These are phyloP conservation scores for Trichoderma reesei DNA, from an alignment of 495 filamentous ascomycete species.

Conservation along the genomic window DNA sequence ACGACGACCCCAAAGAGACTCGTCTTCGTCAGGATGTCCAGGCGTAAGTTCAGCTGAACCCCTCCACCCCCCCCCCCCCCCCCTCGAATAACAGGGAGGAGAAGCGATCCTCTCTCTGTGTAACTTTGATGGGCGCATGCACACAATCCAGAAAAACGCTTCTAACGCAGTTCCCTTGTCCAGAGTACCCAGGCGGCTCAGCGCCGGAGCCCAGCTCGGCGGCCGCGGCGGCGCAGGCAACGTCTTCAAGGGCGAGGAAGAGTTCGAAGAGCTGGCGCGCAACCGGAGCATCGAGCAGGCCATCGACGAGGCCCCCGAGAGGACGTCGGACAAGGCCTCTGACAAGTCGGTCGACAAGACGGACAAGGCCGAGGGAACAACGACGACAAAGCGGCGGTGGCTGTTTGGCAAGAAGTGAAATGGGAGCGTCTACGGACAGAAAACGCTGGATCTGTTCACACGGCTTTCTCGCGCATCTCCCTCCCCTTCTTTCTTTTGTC, in stretches of 20 bases:
- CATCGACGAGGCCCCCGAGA: slow-evolving; percentile 16
- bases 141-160: not conserved
- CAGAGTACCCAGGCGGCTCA: slow-evolving; percentile 31
- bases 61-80: not conserved
- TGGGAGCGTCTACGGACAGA: not conserved
- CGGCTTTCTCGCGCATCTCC: too few species aligned
- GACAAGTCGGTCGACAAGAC: slow-evolving; percentile 25
- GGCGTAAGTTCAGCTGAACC: slow-evolving; percentile 31
- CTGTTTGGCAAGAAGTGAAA: slow-evolving; percentile 31
- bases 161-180: not conserved
- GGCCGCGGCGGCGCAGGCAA: slow-evolving; percentile 51
- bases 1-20: slow-evolving; percentile 58
- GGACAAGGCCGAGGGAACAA: slow-evolving; percentile 23
- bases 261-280: slow-evolving; percentile 17
- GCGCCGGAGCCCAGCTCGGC: slow-evolving; percentile 32
- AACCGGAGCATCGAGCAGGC: slow-evolving; percentile 21
- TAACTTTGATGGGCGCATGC: not conserved
- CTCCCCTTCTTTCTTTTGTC: not conserved
- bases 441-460: too few species aligned
- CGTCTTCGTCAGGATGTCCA: slow-evolving; percentile 74
- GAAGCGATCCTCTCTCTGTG: too few species aligned
- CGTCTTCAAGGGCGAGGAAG: slow-evolving; percentile 35
- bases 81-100: too few species aligned
- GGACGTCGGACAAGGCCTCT: slow-evolving; percentile 12
- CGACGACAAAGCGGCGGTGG: slow-evolving; percentile 41